A percentile compares a stretch with the other conserved stretches of the same genome.
Conservation (phyloP, 2,329 filamentous ascomycete genomes). For the Mycosphaerelloides madeirae region DNA sequence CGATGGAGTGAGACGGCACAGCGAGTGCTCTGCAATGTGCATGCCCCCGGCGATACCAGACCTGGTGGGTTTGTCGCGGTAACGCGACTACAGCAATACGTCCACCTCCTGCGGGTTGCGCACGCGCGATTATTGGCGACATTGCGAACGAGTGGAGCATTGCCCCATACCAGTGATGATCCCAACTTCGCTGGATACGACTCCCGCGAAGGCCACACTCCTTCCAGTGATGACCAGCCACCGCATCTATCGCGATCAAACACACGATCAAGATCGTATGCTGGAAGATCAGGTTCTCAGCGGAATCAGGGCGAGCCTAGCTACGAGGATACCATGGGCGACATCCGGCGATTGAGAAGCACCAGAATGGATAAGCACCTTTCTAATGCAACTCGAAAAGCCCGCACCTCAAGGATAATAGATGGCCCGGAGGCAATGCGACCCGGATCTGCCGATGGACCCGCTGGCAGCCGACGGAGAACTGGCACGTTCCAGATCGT, state of each 20-base stretch:
- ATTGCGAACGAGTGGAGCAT: conserved; percentile 72
- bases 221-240: conserved; percentile 43
- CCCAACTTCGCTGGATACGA: conserved; percentile 63
- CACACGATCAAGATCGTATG: conserved; percentile 69
- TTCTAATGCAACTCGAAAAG: conserved; percentile 86
- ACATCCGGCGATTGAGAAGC: conserved; percentile 85
- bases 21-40: conserved; percentile 60
- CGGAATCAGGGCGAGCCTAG: conserved; percentile 57
- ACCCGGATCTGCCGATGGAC: conserved; percentile 66
- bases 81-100: conserved; percentile 86
- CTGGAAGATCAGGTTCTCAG: conserved; percentile 55
- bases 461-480: conserved; percentile 19
- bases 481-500: conserved; percentile 67
- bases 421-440: conserved; percentile 74
- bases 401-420: conserved; percentile 85
- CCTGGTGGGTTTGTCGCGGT: conserved; percentile 64
- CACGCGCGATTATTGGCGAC: conserved; percentile 85
- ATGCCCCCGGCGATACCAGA: conserved; percentile 52
- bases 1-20: conserved; percentile 64
- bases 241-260: conserved; percentile 58
- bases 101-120: conserved; percentile 87
- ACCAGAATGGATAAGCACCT: conserved; percentile 91
- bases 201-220: conserved; percentile 58
- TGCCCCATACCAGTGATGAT: conserved; percentile 70
- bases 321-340: conserved; percentile 93